Percentiles rank a stretch among this genome's conserved stretches.
These are phyloP conservation scores for Dendrocalamus sinicus DNA, from an alignment of 176 grass and related monocot species.

Conservation along the genomic window DNA sequence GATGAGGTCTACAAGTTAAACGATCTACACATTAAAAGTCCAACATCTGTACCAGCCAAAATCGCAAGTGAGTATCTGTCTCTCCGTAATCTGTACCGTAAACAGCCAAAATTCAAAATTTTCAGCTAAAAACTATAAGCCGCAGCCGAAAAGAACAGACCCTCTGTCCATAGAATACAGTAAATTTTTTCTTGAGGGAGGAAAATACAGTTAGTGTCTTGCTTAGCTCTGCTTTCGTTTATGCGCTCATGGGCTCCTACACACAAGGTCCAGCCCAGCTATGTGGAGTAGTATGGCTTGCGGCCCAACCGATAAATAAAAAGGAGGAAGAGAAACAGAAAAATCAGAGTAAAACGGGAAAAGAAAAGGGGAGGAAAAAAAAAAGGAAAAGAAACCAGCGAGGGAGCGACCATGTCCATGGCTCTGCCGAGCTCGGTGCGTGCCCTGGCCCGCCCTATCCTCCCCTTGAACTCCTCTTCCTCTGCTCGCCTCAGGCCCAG, in stretches of 20 bases:
- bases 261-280: not conserved
- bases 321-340: not conserved
- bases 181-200: not conserved
- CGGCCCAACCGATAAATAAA: not conserved
- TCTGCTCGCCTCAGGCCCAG: not conserved
- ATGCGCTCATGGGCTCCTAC: not conserved
- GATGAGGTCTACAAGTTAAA: too few relatives aligned
- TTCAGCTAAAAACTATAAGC: too few relatives aligned
- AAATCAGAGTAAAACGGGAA: not conserved
- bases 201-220: not conserved
- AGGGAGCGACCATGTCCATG: slow-evolving; percentile 37
- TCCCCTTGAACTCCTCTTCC: not conserved
- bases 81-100: too few relatives aligned
- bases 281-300: not conserved
- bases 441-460: slow-evolving; percentile 9
- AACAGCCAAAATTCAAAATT: too few relatives aligned
- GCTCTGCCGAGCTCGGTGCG: slow-evolving; percentile 42
- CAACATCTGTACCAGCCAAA: too few relatives aligned
- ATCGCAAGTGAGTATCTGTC: too few relatives aligned
- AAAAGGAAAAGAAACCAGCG: not conserved
- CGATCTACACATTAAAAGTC: too few relatives aligned
- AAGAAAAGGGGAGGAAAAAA: too few relatives aligned
- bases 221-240: not conserved
- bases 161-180: not conserved
- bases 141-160: too few relatives aligned